phyloP scores from a whole-genome alignment of 225 moss, liverwort and hornwort species.

The Polytrichum commune region DNA sequence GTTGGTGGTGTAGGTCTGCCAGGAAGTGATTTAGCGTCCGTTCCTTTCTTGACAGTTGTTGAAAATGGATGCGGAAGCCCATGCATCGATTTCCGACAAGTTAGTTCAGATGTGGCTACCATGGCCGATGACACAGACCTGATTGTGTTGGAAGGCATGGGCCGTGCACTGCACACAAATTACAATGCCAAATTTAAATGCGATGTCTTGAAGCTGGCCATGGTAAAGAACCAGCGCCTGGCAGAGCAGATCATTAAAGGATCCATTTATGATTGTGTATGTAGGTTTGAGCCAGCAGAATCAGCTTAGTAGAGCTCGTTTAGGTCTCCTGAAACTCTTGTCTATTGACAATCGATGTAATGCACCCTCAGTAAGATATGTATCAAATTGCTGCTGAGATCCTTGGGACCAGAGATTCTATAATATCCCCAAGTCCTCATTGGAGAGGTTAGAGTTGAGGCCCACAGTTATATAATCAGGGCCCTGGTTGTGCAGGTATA shows the following conservation, averaged over 20 bases:
- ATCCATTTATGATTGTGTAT: slow-evolving; percentile 86
- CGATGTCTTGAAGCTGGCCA: slow-evolving; percentile 95
- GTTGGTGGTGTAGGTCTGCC: slow-evolving; percentile 29
- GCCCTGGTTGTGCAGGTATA: neutral
- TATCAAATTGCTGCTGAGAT: neutral
- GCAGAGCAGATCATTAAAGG: slow-evolving; percentile 90
- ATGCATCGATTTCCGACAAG: slow-evolving; percentile 96
- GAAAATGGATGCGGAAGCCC: slow-evolving; percentile 98
- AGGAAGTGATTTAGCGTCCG: slow-evolving; percentile 40
- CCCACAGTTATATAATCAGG: neutral
- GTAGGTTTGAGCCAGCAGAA: slow-evolving; percentile 72
- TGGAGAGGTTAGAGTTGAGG: neutral
- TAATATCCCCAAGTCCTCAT: neutral
- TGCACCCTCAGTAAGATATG: too few relatives aligned
- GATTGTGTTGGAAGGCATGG: slow-evolving; percentile 95
- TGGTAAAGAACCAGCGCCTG: slow-evolving; percentile 93
- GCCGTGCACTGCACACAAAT: slow-evolving; percentile 91
- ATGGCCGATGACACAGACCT: slow-evolving; percentile 87
- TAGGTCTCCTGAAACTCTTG: neutral
- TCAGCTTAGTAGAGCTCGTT: neutral
- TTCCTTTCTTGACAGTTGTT: slow-evolving; percentile 72
- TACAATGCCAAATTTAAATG: slow-evolving; percentile 87
- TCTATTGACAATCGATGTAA: neutral
- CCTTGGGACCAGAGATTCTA: neutral
- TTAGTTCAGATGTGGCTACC: slow-evolving; percentile 90